A percentile compares a stretch with the other conserved stretches of the same genome.
phyloP scores from a whole-genome alignment of 805 yeast genomes.

The Yarrowia keelungensis region DNA sequence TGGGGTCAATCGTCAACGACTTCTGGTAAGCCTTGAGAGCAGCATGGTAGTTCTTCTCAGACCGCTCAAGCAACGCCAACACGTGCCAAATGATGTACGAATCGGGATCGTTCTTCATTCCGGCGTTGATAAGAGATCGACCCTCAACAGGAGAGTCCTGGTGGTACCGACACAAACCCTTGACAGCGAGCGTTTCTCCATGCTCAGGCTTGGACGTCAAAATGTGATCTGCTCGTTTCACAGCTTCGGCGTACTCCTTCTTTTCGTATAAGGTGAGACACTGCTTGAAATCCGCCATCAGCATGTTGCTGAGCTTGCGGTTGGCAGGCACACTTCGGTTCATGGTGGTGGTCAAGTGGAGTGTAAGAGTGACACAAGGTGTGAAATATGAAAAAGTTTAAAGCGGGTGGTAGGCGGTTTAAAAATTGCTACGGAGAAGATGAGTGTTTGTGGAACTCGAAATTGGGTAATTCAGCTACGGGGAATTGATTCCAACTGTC shows the following conservation, averaged over 20 bases:
- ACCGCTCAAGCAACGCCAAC: conserved; percentile 81
- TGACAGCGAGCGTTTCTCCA: conserved; percentile 82
- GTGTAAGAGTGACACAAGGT: neutral
- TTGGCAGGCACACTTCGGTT: conserved; percentile 43
- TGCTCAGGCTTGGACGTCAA: conserved; percentile 77
- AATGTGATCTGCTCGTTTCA: conserved; percentile 75
- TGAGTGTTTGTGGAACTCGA: too few species aligned
- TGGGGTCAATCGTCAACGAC: conserved; percentile 78
- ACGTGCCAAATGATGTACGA: conserved; percentile 84
- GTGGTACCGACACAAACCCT: conserved; percentile 72
- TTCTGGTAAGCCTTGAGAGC: conserved; percentile 80
- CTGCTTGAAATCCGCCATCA: conserved; percentile 76
- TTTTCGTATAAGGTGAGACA: conserved; percentile 84
- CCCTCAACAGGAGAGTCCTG: conserved; percentile 63
- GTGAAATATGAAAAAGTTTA: too few species aligned
- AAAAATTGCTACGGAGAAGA: too few species aligned
- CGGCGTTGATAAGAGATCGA: conserved; percentile 63
- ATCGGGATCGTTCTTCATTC: conserved; percentile 62
- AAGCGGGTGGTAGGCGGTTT: too few species aligned
- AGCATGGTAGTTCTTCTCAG: conserved; percentile 69
- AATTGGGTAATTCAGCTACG: too few species aligned
- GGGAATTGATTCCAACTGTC: too few species aligned
- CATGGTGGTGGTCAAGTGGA: neutral
- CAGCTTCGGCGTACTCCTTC: conserved; percentile 85
- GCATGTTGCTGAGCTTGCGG: conserved; percentile 57